phyloP scores from a whole-genome alignment of 148 eudicot species.

The Simmondsia chinensis region DNA sequence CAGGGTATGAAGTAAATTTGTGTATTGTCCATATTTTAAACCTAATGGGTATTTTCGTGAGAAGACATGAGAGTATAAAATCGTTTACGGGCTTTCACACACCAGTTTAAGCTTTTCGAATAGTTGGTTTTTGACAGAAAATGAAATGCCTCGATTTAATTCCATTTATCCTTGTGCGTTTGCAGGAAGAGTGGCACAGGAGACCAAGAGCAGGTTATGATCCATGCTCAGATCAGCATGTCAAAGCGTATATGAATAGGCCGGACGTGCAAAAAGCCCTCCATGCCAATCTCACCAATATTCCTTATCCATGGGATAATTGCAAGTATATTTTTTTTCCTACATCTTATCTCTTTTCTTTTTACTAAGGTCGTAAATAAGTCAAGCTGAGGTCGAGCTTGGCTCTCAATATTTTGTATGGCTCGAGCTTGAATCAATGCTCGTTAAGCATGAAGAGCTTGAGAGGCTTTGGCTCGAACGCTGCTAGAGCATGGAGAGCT shows the following conservation, averaged over 20 bases:
- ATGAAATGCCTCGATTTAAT: too few species aligned
- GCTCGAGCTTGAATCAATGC: background rate
- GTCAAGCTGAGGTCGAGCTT: background rate
- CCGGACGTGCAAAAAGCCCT: constrained; percentile 73
- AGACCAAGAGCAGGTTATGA: constrained; percentile 34
- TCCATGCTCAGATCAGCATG: constrained; percentile 55
- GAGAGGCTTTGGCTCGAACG: too few species aligned
- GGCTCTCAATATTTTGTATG: background rate
- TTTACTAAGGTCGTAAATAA: background rate
- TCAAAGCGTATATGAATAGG: constrained; percentile 40
- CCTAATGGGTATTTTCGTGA: too few species aligned
- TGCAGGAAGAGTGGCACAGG: constrained; percentile 41
- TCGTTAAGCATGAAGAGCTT: too few species aligned
- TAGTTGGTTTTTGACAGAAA: too few species aligned
- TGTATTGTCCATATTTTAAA: too few species aligned
- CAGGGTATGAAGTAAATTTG: too few species aligned
- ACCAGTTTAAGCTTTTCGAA: too few species aligned
- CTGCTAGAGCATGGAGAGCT: too few species aligned
- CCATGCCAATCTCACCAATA: constrained; percentile 72
- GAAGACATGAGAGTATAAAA: too few species aligned
- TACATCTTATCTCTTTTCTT: background rate
- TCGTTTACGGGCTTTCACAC: too few species aligned
- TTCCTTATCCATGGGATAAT: constrained; percentile 46
- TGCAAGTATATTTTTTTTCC: constrained; percentile 40
- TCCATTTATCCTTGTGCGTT: background rate